Conservation (phyloP, 192 early-diverging fungal species). For the Globomyces pollinis-pini region DNA sequence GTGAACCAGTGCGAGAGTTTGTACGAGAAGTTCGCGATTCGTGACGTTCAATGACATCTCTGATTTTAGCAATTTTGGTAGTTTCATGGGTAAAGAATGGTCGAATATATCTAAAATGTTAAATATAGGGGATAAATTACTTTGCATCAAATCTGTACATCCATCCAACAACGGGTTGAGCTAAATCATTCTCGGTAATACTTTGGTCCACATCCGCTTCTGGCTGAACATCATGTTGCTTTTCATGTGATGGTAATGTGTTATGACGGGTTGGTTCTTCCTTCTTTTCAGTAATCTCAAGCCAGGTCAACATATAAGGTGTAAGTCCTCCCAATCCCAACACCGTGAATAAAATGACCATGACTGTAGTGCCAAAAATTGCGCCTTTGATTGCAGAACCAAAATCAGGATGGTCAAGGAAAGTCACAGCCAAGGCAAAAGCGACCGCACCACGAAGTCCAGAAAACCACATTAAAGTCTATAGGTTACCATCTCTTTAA, state of each 20-base stretch:
- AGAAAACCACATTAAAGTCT: slow-evolving; percentile 57
- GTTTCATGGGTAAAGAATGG: slow-evolving; percentile 4
- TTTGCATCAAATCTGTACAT: slow-evolving; percentile 37
- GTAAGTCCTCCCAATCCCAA: slow-evolving; percentile 48
- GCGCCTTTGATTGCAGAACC: slow-evolving; percentile 35
- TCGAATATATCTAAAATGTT: background rate
- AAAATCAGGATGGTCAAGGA: slow-evolving; percentile 49
- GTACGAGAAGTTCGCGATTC: background rate
- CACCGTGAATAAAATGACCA: slow-evolving; percentile 51
- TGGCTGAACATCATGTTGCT: background rate
- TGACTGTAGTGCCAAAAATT: slow-evolving; percentile 55
- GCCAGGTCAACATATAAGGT: slow-evolving; percentile 48
- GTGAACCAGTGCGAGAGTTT: no score
- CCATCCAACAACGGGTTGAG: slow-evolving; percentile 36
- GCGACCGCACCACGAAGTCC: slow-evolving; percentile 56
- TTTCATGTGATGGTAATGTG: background rate
- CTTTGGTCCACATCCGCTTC: slow-evolving; percentile 25
- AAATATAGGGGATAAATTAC: slow-evolving; percentile 13
- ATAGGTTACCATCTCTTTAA: no score
- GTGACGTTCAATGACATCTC: background rate
- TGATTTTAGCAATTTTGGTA: background rate
- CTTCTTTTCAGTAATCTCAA: slow-evolving; percentile 28
- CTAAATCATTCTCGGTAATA: slow-evolving; percentile 21
- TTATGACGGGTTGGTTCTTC: background rate
- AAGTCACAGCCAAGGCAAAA: slow-evolving; percentile 49